These are phyloP conservation scores for Arthroderma sp. DNA, from an alignment of 2,329 filamentous ascomycete genomes.

Conservation along the genomic window DNA sequence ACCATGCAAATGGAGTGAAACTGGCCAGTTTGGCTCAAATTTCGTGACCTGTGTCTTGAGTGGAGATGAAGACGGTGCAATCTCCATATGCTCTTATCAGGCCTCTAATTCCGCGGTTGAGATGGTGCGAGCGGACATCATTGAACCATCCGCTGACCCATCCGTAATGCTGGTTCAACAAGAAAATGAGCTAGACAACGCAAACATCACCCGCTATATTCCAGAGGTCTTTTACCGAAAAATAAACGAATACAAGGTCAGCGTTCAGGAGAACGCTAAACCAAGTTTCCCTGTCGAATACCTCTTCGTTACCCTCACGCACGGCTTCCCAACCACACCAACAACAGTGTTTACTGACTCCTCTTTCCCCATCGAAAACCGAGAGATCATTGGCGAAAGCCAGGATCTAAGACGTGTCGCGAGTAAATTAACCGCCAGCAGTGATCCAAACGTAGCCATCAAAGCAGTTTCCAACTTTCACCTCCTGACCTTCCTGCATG, in stretches of 20 bases:
- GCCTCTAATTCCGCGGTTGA: constrained; percentile 91
- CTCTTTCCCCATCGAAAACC: constrained; percentile 82
- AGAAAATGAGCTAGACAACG: constrained; percentile 70
- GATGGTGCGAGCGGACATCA: constrained; percentile 89
- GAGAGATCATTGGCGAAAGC: constrained; percentile 70
- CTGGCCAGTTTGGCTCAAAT: constrained; percentile 83
- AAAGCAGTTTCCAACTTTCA: constrained; percentile 83
- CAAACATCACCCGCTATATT: constrained; percentile 69
- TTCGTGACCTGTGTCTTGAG: constrained; percentile 94
- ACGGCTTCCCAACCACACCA: constrained; percentile 78
- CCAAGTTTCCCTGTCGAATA: constrained; percentile 95
- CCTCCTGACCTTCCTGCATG: constrained; percentile 73
- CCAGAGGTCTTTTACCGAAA: constrained; percentile 93
- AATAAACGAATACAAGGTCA: constrained; percentile 92
- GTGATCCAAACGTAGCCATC: constrained; percentile 50
- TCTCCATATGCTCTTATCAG: constrained; percentile 83
- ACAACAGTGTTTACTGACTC: constrained; percentile 60
- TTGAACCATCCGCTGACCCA: constrained; percentile 89
- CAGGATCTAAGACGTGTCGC: constrained; percentile 63
- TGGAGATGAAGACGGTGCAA: constrained; percentile 81
- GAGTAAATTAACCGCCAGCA: constrained; percentile 55
- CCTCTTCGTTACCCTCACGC: constrained; percentile 85
- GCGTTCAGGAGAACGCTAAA: constrained; percentile 94
- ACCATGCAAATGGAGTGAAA: constrained; percentile 92
- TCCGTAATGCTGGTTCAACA: constrained; percentile 87